Evolutionary conservation across 2,329 filamentous ascomycete species (phyloP), one percentile per base, ranked within the genome.

Genomic region (Tolypocladium endophyticum): DNA sequence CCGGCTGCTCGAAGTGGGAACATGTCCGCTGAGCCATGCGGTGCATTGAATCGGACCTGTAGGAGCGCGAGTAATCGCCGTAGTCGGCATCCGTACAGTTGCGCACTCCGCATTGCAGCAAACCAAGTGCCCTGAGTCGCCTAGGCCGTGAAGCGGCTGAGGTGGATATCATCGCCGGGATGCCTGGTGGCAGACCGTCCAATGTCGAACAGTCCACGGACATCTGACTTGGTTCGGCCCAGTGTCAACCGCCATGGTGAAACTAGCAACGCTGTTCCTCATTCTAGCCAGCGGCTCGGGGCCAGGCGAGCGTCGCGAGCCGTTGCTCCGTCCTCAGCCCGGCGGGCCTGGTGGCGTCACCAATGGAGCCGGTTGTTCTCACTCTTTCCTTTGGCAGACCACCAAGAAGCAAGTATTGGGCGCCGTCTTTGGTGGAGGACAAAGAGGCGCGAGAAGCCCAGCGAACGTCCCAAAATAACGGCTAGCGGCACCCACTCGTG

Each of bases 311-410:
- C 52, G 56, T 38, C 52, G 59, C 59, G 54, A 60, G 45, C 61
- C 61, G 62, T 60, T 59, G 61, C 61, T 61, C 59, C 61, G 54
- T 56, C 56, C 56, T 60, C 61, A 61, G 61, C 58, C 59, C 52
- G 58, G 59, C 56, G 41, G 39, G 41, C 41, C 58, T 33, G 43
- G 33, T 55, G 36, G 45, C 36, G 56, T 23, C 55, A 36, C 55
- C 23, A 30, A 28, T 41, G 55, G 55, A 23, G 28, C 28, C 23
- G 8, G 23, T 28, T n/a, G 3, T 55, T 55, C 53, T 23, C 33
- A 11, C 33, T 55, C 53, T 25, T 30, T 33, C 4, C n/a, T 20
- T 30, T 56, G 36, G 39, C 39, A 53, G n/a, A 33, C 57, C 50
- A 43, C 47, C 57, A 39, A 43, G 57, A 54, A 58, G 45, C 47